Conservation (phyloP, 306 rosid species). For the Gynostemma pentaphyllum region DNA sequence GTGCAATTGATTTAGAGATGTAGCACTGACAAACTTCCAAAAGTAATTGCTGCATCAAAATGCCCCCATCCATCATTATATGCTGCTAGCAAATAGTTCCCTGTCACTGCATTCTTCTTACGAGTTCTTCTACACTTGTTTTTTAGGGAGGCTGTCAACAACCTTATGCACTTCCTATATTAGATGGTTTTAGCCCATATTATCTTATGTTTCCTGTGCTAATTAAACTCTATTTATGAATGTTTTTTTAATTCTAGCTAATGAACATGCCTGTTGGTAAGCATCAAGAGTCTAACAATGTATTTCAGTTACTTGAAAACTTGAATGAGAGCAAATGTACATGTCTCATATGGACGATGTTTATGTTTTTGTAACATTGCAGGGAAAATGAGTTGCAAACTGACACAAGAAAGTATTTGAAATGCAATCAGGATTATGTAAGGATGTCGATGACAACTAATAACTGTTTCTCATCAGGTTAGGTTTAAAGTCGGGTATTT, state of each 20-base stretch:
- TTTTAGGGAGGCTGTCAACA: neutral
- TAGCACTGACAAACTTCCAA: neutral
- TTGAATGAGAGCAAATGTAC: neutral
- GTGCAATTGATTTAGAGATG: neutral
- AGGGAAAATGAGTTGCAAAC: slow-evolving; percentile 47
- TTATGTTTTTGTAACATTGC: slow-evolving; percentile 9
- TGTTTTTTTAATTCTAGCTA: no score
- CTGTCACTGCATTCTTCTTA: neutral
- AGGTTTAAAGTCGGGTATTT: neutral
- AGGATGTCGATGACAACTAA: slow-evolving; percentile 10
- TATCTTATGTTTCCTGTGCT: neutral
- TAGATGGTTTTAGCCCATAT: neutral
- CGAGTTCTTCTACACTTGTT: neutral
- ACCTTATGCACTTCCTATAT: neutral
- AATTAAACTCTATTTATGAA: no score
- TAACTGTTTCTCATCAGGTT: neutral
- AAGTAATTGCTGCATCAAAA: neutral
- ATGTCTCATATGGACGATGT: neutral
- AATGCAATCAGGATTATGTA: slow-evolving; percentile 43
- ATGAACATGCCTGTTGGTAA: no score
- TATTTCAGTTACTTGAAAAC: neutral
- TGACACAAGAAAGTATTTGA: slow-evolving; percentile 37
- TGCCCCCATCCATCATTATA: neutral
- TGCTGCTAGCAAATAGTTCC: neutral
- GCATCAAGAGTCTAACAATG: no score